These are phyloP conservation scores for Termitomyces sp. DNA, from an alignment of 768 basidiomycete genomes.

Conservation along the genomic window DNA sequence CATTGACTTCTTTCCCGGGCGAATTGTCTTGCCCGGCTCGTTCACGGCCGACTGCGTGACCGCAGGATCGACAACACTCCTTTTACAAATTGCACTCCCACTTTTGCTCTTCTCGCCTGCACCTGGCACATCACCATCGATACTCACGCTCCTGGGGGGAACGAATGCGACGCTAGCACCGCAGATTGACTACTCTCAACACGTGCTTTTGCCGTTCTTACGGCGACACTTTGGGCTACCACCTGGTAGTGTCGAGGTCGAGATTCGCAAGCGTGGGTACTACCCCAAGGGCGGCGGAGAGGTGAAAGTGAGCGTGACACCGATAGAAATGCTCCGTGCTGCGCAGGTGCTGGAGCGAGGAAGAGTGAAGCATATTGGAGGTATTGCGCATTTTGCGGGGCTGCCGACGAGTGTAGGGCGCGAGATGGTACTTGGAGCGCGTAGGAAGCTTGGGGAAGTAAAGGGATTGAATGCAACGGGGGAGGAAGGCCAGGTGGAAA, in stretches of 20 bases:
- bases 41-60: conserved; percentile 46
- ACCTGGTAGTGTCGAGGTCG: conserved; percentile 34
- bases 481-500: conserved; percentile 17
- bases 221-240: conserved; percentile 43
- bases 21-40: conserved; percentile 33
- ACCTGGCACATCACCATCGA: conserved; percentile 28
- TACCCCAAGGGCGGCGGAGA: conserved; percentile 71
- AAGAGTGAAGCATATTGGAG: conserved; percentile 41
- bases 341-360: conserved; percentile 57
- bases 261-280: conserved; percentile 59
- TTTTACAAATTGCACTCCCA: conserved; percentile 69
- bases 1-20: conserved; percentile 54
- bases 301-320: conserved; percentile 37
- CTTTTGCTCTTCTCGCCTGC: conserved; percentile 53
- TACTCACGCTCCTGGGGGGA: conserved; percentile 57
- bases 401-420: conserved; percentile 52
- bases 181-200: conserved; percentile 67
- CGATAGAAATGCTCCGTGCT: conserved; percentile 27
- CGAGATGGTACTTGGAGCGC: conserved; percentile 54
- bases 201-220: conserved; percentile 68
- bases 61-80: conserved; percentile 66
- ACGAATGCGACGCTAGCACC: conserved; percentile 71
- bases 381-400: conserved; percentile 62
- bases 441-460: conserved; percentile 30
- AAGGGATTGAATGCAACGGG: conserved; percentile 9